Base-by-base conservation (phyloP, 192 early-diverging fungal species). In the Coemansia sp. region DNA sequence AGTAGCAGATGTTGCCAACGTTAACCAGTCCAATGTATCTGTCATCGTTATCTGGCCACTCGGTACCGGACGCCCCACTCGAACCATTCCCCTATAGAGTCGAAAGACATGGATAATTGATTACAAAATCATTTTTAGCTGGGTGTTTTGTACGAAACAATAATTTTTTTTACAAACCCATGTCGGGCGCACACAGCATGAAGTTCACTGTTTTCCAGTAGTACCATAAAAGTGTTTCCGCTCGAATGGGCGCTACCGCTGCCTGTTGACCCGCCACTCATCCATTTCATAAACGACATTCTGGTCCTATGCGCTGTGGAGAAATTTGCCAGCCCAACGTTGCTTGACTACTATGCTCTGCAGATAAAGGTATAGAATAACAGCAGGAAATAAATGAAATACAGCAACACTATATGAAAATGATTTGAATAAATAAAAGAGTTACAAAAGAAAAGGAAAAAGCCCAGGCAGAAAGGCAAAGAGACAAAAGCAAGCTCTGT, bases 11-110 rank as follows among this genome's bases (percentile, higher is more conserved):
- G 53, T 79, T 80, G 26, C 74, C 77, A n/a, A 94, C 93, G 85
- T 98, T 98, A 73, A 95, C 92, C 20, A 98, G 81, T 15, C 96
- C 96, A 69, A 89, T 92, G 83, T 89, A 94, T 49, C 93, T 74
- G 51, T 96, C 94, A 30, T 85, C 78, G 67, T 89, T 87, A 36
- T 86, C 86, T n/a, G 75, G 85, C 63, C 85, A 82, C 49, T 72
- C 75, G 59, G 38, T 55, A 20, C 66, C 49, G 35, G 64, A n/a
- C 10, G 69, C 41, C 18, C 73, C 66, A 41, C 60, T 66, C 10
- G 49, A 49, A 45, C 69, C 70, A 33, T 55, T 66, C 23, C 63
- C 62, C 80, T 83, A 83, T 11, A 48, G 0, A 53, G 7, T 7
- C 15, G 9, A 26, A 53, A 26, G 23, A 53, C 39, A 8, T 41